phyloP scores from a whole-genome alignment of 129 eudicot genomes.

The Oenanthe sinensis region DNA sequence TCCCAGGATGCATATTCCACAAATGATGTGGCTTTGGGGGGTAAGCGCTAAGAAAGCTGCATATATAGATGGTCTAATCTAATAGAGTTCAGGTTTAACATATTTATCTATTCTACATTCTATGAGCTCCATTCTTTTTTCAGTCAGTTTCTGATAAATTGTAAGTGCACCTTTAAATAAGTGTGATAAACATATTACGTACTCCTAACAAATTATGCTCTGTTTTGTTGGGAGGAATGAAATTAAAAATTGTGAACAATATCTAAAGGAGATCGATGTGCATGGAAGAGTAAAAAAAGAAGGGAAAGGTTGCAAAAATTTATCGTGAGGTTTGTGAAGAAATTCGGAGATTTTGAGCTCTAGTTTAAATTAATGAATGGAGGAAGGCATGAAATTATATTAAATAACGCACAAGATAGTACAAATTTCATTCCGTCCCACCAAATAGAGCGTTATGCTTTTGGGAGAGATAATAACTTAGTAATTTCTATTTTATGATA shows the following conservation, averaged over 20 bases:
- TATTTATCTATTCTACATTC: background rate
- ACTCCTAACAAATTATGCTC: background rate
- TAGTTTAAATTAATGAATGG: background rate
- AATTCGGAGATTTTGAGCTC: background rate
- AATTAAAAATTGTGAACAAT: background rate
- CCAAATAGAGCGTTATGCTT: background rate
- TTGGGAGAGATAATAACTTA: background rate
- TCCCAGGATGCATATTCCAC: slow-evolving; percentile 36
- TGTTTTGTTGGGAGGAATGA: background rate
- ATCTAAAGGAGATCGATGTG: background rate
- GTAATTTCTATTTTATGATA: background rate
- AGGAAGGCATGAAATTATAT: background rate
- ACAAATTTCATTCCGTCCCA: background rate
- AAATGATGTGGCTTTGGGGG: slow-evolving; percentile 43
- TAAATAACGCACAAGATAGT: background rate
- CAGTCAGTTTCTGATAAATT: background rate
- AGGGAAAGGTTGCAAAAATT: background rate
- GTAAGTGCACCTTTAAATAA: slow-evolving; percentile 5
- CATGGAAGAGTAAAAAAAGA: background rate
- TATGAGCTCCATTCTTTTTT: background rate
- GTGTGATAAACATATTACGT: background rate
- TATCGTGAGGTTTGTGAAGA: background rate
- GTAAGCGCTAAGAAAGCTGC: slow-evolving; percentile 33
- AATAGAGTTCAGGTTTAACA: background rate
- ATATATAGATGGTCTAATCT: background rate